Conservation (phyloP, 2,329 filamentous ascomycete species). For the Myriosclerotinia scirpicola region DNA sequence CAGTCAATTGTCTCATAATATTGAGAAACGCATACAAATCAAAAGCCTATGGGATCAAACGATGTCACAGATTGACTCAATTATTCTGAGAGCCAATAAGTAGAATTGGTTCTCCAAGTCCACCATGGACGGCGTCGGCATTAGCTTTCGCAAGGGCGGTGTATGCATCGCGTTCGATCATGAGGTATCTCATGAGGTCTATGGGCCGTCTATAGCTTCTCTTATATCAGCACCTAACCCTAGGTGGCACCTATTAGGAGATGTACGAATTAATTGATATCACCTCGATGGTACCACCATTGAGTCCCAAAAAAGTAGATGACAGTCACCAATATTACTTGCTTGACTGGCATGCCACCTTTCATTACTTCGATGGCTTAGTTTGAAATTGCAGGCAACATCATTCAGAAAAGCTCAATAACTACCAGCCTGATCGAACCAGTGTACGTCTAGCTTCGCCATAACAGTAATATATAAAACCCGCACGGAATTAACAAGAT, state of each 20-base stretch:
- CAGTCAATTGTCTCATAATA: background rate
- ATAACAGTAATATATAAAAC: background rate
- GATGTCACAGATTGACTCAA: slow-evolving; percentile 17
- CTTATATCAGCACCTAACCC: slow-evolving; percentile 46
- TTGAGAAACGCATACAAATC: background rate
- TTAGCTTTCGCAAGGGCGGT: slow-evolving; percentile 77
- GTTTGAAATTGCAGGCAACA: background rate
- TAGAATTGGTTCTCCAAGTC: background rate
- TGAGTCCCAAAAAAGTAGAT: background rate
- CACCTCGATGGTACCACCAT: background rate
- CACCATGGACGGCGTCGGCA: slow-evolving; percentile 62
- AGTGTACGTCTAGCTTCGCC: background rate
- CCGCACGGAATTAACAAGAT: too few species aligned
- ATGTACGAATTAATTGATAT: background rate
- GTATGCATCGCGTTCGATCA: slow-evolving; percentile 82
- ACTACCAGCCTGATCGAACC: too few species aligned
- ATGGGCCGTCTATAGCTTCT: slow-evolving; percentile 72
- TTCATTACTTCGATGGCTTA: background rate
- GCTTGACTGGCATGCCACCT: background rate
- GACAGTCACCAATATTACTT: background rate
- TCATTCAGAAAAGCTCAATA: background rate
- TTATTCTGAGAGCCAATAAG: background rate
- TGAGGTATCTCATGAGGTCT: slow-evolving; percentile 81
- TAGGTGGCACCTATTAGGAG: too few species aligned
- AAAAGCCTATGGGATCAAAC: slow-evolving; percentile 8